phyloP scores from a whole-genome alignment of 2,329 filamentous ascomycete genomes.

The Onygena corvina region DNA sequence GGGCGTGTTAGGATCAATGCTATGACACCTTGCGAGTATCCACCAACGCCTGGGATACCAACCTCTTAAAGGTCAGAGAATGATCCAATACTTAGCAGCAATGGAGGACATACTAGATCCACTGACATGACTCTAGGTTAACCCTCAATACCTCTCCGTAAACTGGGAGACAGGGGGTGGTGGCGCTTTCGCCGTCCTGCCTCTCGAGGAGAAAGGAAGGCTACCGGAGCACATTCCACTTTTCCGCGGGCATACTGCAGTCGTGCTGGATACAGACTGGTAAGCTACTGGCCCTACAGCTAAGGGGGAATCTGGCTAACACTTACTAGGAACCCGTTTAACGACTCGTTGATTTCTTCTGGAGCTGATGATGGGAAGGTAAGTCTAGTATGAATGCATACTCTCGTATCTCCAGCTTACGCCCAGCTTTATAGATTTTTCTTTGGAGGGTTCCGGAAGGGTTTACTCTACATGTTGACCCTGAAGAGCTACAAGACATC shows the following conservation, averaged over 20 bases:
- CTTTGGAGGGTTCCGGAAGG: constrained; percentile 86
- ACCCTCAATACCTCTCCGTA: constrained; percentile 89
- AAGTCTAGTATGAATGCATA: constrained; percentile 9
- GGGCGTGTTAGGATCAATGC: constrained; percentile 60
- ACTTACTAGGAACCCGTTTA: constrained; percentile 74
- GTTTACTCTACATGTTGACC: constrained; percentile 74
- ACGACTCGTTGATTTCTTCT: constrained; percentile 84
- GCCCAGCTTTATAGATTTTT: constrained; percentile 47
- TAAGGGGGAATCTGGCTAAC: constrained; percentile 4
- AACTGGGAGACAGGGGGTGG: constrained; percentile 97
- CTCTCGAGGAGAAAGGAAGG: constrained; percentile 76
- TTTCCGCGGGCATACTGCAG: constrained; percentile 89
- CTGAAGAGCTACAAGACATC: constrained; percentile 72
- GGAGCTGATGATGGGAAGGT: constrained; percentile 91
- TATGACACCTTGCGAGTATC: constrained; percentile 97
- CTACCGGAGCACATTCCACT: constrained; percentile 85
- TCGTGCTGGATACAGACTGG: constrained; percentile 97
- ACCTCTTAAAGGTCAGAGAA: constrained; percentile 75
- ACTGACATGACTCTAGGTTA: constrained; percentile 49
- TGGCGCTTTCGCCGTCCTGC: constrained; percentile 93
- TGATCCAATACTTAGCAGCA: constrained; percentile 17
- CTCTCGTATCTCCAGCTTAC: constrained; percentile 54
- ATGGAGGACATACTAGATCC: neutral
- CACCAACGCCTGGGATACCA: constrained; percentile 98
- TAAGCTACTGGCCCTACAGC: constrained; percentile 31